Evolutionary conservation across 2,329 filamentous ascomycete species (phyloP), one percentile per base, ranked within the genome.

Genomic region (Colletotrichum chrysophilum): DNA sequence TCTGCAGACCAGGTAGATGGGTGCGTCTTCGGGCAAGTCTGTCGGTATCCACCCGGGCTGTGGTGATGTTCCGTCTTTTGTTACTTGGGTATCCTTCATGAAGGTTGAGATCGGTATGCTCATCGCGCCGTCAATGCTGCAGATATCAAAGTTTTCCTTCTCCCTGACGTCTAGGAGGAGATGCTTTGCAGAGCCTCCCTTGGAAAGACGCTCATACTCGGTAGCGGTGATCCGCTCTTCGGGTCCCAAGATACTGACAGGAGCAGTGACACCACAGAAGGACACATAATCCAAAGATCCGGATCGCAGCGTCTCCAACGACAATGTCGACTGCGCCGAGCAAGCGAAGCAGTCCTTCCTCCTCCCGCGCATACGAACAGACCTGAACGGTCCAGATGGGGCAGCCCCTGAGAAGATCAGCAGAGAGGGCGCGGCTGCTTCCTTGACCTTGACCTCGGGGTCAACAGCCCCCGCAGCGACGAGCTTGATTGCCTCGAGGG

Each of bases 401-500:
- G 82, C 85, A 73, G 81, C 86, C 64, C 79, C 87, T 43, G 88
- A 90, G 69, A 92, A 89, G 0, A 92, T 81, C 7, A 91, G 82
- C 70, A 89, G 83, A 7, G 81, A 82, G 0, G 78, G 72, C 6
- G 81, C 70, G 10, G 77, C 71, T 36, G 55, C 58, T 76, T 79
- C 10, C 58, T 62, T 34, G 2, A 48, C 21, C 18, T 43, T 7
- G 64, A 32, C 72, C 73, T 28, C 76, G 34, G 84, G 81, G 3
- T 80, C 80, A 10, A 80, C 74, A 7, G 79, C 80, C 4, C 80
- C 82, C 34, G 86, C 80, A 0, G 91, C 89, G 18, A 98, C 89
- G n/a, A 98, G 84, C 82, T 97, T 97, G 80, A 98, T 93, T 0
- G 95, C 93, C 85, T 98, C 96, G 2, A 98, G 87, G 0, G 97